A percentile compares a stretch with the other conserved stretches of the same genome.
phyloP scores from a whole-genome alignment of 1,284 basidiomycete species.

The Xerocomus amazonicus region DNA sequence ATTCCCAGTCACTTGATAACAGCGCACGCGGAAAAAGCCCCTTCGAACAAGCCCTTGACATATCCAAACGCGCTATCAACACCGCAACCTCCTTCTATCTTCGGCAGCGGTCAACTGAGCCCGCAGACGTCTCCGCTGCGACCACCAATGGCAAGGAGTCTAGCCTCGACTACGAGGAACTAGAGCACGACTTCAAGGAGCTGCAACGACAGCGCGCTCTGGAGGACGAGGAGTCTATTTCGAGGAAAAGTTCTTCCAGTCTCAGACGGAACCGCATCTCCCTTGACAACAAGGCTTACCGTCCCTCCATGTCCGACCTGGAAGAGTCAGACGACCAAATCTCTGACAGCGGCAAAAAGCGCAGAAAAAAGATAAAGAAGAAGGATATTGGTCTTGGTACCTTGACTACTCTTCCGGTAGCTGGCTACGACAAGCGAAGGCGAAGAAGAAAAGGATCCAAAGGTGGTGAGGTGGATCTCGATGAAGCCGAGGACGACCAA shows the following conservation, averaged over 20 bases:
- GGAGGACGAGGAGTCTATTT: slow-evolving; percentile 35
- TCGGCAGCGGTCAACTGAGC: slow-evolving; percentile 54
- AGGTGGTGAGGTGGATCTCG: slow-evolving; percentile 28
- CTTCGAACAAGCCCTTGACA: slow-evolving; percentile 53
- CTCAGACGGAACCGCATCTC: slow-evolving; percentile 62
- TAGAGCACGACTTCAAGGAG: slow-evolving; percentile 56
- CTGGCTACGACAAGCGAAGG: slow-evolving; percentile 53
- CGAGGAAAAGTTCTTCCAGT: slow-evolving; percentile 27
- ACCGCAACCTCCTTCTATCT: slow-evolving; percentile 56
- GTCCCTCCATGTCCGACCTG: slow-evolving; percentile 56
- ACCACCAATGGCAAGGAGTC: slow-evolving; percentile 45
- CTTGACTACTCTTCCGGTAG: slow-evolving; percentile 61
- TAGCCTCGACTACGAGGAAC: slow-evolving; percentile 74
- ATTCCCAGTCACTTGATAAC: slow-evolving; percentile 20
- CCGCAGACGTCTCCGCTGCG: slow-evolving; percentile 33
- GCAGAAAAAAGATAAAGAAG: slow-evolving; percentile 53
- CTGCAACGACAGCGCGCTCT: slow-evolving; percentile 33
- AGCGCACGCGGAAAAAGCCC: slow-evolving; percentile 56
- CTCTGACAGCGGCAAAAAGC: slow-evolving; percentile 52
- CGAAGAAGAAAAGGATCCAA: slow-evolving; percentile 43
- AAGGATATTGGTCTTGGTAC: slow-evolving; percentile 51
- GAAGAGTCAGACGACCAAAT: slow-evolving; percentile 61
- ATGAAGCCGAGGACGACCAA: slow-evolving; percentile 30
- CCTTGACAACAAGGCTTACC: slow-evolving; percentile 74
- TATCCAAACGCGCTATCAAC: slow-evolving; percentile 47